Base-by-base conservation (phyloP, 805 yeast species). In the Candida nitratophila region DNA sequence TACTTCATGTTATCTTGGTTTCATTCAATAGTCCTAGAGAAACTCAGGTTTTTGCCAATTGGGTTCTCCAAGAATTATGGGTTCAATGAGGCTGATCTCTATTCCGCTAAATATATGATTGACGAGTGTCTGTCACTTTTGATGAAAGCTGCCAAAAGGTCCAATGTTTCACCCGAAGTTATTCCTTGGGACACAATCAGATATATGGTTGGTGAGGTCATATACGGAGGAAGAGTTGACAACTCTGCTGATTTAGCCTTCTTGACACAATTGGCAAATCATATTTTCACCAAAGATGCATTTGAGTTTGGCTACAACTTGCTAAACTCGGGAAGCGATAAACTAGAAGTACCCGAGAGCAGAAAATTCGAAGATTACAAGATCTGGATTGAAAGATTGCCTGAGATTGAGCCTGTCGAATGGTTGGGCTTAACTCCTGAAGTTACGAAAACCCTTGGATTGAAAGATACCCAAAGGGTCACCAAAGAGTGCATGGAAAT, bases 1-100 rank as follows among this genome's bases (percentile, higher is more conserved):
- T 69, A 64, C 47, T 77, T 82, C 50, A 58, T 83, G 24, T 50
- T 85, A 5, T 69, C 78, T 0, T 86, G 95, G 95, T 73, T 74
- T 48, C 95, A 86, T 55, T 71, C 85, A 0, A 55, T 83, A 1
- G 55, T 87, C 3, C 70, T 70, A 31, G 88, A 80, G 47, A 61
- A 86, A 43, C 58, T 76, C 41, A 66, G 83, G 39, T 82, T 71
- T 49, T 71, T 69, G 1, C 88, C 91, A 0, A 56, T 75, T 2
- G 86, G 91, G 1, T 85, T 86, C 62, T 52, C 63, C 1, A 73
- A 74, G 50, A 55, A 50, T 10, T 83, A 86, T 55, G 95, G 85
- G 47, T 76, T 89, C 52, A 85, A 76, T 55, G 86, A 85, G 45
- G 62, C 80, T n/a, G 96, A 90, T 56, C 72, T 82, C 43, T 61